These are phyloP conservation scores for Madurella mycetomatis DNA, from an alignment of 2,329 filamentous ascomycete species.

Conservation along the genomic window DNA sequence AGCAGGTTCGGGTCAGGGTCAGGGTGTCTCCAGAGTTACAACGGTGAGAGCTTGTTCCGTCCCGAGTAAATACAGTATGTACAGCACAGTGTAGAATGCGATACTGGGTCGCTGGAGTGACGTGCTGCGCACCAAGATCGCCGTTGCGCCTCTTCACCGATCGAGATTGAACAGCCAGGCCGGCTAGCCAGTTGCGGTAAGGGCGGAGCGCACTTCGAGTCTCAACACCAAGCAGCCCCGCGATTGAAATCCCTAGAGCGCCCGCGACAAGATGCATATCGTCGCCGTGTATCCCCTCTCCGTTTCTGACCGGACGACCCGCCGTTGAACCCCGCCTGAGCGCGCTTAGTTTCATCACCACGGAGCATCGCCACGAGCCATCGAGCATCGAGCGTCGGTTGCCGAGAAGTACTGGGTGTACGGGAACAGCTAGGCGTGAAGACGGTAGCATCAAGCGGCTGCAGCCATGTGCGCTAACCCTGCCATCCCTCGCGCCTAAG, in stretches of 20 bases:
- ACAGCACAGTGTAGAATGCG: neutral
- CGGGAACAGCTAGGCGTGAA: neutral
- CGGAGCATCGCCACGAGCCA: neutral
- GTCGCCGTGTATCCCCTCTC: slow-evolving; percentile 1
- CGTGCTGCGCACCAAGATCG: slow-evolving; percentile 13
- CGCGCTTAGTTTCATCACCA: neutral
- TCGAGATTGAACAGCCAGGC: neutral
- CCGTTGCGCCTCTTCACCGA: neutral
- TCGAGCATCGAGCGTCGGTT: neutral
- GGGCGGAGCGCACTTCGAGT: neutral
- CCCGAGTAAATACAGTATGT: neutral
- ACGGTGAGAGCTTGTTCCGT: slow-evolving; percentile 10
- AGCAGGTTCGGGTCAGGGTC: neutral
- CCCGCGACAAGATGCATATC: slow-evolving; percentile 19
- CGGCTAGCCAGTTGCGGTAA: neutral
- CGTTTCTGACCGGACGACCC: slow-evolving; percentile 6
- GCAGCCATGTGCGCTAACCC: slow-evolving; percentile 25
- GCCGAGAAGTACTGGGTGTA: neutral
- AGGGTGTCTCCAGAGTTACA: neutral
- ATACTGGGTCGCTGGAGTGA: slow-evolving; percentile 12
- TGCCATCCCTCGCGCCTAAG: neutral
- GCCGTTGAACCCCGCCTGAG: slow-evolving; percentile 15
- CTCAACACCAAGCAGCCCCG: neutral
- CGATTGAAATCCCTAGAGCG: neutral
- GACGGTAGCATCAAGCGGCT: neutral